These are phyloP conservation scores for Myxozyma nipponensis DNA, from an alignment of 805 yeast species.

Conservation along the genomic window DNA sequence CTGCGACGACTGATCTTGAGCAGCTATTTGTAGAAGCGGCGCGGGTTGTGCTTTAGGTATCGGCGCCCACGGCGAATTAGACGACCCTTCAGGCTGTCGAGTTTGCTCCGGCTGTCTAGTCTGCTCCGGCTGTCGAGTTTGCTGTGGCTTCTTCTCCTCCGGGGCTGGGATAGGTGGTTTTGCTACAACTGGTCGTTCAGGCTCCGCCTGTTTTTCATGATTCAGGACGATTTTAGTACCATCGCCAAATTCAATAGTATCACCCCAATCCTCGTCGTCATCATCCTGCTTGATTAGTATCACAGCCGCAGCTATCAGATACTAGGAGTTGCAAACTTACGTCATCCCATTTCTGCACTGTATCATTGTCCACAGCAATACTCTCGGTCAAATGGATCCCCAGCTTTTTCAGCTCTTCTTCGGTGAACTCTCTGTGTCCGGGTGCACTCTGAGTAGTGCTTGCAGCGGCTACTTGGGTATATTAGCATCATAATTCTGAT, in stretches of 20 bases:
- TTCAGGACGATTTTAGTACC: constrained; percentile 30
- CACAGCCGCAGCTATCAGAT: not conserved
- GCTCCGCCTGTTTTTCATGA: constrained; percentile 10
- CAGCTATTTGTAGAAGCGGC: constrained; percentile 6
- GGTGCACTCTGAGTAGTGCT: not conserved
- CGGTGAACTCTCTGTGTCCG: constrained; percentile 26
- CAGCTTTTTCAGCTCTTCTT: constrained; percentile 37
- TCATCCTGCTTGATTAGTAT: constrained; percentile 31
- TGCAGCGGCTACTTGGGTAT: constrained; percentile 1
- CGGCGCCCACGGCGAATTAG: constrained; percentile 29
- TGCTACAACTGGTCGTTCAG: not conserved
- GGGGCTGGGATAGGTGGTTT: not conserved
- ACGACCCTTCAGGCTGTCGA: constrained; percentile 2
- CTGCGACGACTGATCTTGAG: not conserved
- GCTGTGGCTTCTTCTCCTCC: not conserved
- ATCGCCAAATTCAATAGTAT: constrained; percentile 31
- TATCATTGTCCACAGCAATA: constrained; percentile 31
- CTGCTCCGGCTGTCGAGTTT: not conserved
- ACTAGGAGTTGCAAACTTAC: constrained; percentile 5
- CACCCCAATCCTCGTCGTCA: constrained; percentile 38
- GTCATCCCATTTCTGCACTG: constrained; percentile 37
- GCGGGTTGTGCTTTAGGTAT: constrained; percentile 20
- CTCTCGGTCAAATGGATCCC: constrained; percentile 38
- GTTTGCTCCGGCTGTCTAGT: constrained; percentile 1
- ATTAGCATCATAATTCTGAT: no score